Percentiles rank a stretch among this genome's conserved stretches.
These are phyloP conservation scores for Erythrophleum ivorense DNA, from an alignment of 331 rosid species.

Conservation along the genomic window DNA sequence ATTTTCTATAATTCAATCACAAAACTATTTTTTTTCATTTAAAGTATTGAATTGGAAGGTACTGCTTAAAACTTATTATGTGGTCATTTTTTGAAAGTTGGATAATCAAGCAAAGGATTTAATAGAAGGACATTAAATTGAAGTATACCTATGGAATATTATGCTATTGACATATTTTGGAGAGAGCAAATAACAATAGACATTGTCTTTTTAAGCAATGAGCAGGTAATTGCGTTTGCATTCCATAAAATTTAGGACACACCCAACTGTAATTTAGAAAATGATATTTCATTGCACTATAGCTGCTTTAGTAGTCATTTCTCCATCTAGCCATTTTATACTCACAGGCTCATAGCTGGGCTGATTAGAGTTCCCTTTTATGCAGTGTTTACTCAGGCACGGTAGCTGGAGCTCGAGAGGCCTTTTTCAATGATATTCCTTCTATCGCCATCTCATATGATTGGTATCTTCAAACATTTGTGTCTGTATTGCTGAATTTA, in stretches of 20 bases:
- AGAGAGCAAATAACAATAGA: background rate
- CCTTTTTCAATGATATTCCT: slow-evolving; percentile 78
- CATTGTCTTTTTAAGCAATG: slow-evolving; percentile 6
- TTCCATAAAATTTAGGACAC: background rate
- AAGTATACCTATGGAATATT: background rate
- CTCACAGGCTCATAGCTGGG: slow-evolving; percentile 16
- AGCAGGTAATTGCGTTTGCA: background rate
- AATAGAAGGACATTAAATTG: background rate
- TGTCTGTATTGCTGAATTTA: slow-evolving; percentile 30
- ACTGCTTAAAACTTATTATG: slow-evolving; percentile 5
- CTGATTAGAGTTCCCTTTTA: slow-evolving; percentile 37
- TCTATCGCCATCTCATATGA: slow-evolving; percentile 80
- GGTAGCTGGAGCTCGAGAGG: slow-evolving; percentile 97
- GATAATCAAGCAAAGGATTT: slow-evolving; percentile 10
- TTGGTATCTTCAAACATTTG: slow-evolving; percentile 54
- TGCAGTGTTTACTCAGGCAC: slow-evolving; percentile 88
- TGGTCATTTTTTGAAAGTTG: background rate
- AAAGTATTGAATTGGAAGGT: background rate
- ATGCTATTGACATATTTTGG: background rate
- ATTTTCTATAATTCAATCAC: background rate
- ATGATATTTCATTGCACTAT: background rate
- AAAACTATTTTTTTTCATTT: background rate
- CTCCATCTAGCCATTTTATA: background rate
- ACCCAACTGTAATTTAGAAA: background rate
- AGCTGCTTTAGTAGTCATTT: background rate